Evolutionary conservation across 257 asterid species (phyloP).

Genomic region (Osmanthus fragrans): DNA sequence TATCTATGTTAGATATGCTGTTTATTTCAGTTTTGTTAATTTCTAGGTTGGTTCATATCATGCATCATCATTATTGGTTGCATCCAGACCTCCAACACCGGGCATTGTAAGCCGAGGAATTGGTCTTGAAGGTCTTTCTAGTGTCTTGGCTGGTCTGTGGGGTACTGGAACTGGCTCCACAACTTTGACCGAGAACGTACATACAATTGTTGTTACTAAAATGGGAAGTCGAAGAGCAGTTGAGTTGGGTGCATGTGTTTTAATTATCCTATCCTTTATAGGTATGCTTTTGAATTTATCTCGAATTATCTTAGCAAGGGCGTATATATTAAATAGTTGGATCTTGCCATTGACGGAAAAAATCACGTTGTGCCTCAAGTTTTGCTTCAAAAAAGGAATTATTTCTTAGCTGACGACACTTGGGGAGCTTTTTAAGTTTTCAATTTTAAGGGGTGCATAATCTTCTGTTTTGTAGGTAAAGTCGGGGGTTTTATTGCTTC

Average conservation of each 20-base stretch:
- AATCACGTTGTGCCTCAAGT: neutral
- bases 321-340: neutral
- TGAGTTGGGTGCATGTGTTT: conserved; percentile 75
- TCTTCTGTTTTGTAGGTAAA: conserved; percentile 61
- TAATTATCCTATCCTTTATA: conserved; percentile 73
- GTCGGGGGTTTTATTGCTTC: conserved; percentile 97
- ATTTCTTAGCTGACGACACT: neutral
- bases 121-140: conserved; percentile 96
- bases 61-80: conserved; percentile 89
- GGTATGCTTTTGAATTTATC: conserved; percentile 40
- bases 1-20: neutral
- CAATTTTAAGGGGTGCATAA: neutral
- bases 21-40: conserved; percentile 11
- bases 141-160: conserved; percentile 97
- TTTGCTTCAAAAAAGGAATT: neutral
- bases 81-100: conserved; percentile 95
- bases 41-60: conserved; percentile 94
- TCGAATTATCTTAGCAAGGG: neutral
- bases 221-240: conserved; percentile 98
- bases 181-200: conserved; percentile 95
- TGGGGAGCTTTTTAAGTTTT: neutral
- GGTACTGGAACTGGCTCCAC: conserved; percentile 95
- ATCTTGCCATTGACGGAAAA: neutral
- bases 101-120: conserved; percentile 96
- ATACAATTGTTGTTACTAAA: conserved; percentile 97